Evolutionary conservation across 2,329 filamentous ascomycete genomes (phyloP).

Genomic region (Fusarium phyllophilum): DNA sequence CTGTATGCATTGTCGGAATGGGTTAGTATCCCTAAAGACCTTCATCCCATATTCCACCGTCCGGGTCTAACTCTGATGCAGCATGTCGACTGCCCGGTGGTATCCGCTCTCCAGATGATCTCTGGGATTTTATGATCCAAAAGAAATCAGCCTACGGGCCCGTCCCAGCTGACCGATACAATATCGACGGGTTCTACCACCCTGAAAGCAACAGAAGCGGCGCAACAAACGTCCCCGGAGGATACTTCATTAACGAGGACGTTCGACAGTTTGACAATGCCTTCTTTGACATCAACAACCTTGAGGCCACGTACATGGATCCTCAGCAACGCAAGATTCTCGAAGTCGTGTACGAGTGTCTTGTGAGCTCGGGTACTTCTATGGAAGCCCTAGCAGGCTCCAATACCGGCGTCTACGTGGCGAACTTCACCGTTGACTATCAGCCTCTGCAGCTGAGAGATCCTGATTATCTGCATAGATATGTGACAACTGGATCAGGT

Average conservation of each 20-base stretch:
- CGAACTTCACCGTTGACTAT: background rate
- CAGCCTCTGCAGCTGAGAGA: background rate
- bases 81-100: background rate
- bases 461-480: background rate
- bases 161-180: background rate
- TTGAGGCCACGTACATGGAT: background rate
- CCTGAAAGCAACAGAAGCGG: background rate
- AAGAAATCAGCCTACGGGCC: background rate
- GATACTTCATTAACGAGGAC: background rate
- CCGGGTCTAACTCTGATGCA: accelerated
- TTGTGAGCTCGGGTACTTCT: background rate
- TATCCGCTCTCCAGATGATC: background rate
- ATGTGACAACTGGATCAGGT: background rate
- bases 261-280: background rate
- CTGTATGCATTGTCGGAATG: background rate
- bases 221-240: background rate
- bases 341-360: background rate
- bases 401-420: background rate
- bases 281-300: background rate
- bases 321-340: background rate
- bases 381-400: background rate
- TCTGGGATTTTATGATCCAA: background rate
- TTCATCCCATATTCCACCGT: accelerated
- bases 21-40: background rate
- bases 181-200: background rate